Evolutionary conservation across 2,329 filamentous ascomycete genomes (phyloP).

Genomic region (Xylariaceae sp.): DNA sequence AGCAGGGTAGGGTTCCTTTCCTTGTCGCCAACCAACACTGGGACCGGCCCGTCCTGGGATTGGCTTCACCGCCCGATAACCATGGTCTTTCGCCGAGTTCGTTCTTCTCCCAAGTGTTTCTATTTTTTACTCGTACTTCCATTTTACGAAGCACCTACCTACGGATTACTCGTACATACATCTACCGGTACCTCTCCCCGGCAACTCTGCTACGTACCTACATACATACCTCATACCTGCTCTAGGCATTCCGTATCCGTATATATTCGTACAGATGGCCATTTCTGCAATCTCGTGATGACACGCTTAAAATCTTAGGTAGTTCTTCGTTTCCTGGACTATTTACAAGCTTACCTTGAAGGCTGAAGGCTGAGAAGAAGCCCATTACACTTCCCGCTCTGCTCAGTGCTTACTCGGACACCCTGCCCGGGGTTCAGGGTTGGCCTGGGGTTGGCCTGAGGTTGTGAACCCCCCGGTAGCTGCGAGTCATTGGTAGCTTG

Average conservation of each 20-base stretch:
- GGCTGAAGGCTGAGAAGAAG: too few relatives aligned
- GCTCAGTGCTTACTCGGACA: conserved; percentile 14
- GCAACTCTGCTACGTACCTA: too few relatives aligned
- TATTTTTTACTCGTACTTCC: neutral
- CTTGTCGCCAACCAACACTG: too few relatives aligned
- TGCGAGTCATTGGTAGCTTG: neutral
- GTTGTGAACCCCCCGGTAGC: neutral
- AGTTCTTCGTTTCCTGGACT: neutral
- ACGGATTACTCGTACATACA: too few relatives aligned
- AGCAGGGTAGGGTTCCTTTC: too few relatives aligned
- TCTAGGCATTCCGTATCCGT: too few relatives aligned
- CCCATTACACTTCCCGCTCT: neutral
- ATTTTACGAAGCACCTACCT: too few relatives aligned
- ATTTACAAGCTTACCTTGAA: too few relatives aligned
- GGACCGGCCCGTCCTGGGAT: neutral
- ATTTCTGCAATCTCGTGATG: neutral
- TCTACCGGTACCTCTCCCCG: too few relatives aligned
- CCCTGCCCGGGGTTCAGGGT: neutral
- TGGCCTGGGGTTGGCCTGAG: neutral
- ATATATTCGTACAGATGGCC: too few relatives aligned
- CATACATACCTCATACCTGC: too few relatives aligned
- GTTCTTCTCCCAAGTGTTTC: conserved; percentile 4
- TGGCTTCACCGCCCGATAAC: conserved; percentile 18
- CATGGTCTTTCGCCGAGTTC: conserved; percentile 10
- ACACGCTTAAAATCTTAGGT: neutral